phyloP scores from a whole-genome alignment of 257 asterid genomes.

The Ligustrum vulgare region DNA sequence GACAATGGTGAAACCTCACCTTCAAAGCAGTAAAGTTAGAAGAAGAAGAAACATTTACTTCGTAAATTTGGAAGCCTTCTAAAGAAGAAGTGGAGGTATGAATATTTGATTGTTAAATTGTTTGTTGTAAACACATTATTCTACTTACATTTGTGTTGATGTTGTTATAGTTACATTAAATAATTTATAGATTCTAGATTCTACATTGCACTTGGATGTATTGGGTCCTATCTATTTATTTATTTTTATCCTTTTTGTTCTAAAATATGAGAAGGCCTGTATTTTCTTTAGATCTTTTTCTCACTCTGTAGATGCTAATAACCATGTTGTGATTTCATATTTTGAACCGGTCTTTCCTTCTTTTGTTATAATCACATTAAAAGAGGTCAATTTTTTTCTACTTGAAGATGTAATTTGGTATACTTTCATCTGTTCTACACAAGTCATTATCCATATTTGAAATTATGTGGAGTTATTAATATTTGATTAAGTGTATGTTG shows the following conservation, averaged over 20 bases:
- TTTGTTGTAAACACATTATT: too few species aligned
- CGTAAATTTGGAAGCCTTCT: constrained; percentile 82
- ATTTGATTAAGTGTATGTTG: neutral
- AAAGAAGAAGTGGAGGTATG: constrained; percentile 77
- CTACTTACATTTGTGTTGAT: too few species aligned
- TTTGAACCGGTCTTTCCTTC: neutral
- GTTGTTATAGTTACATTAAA: too few species aligned
- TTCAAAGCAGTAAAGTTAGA: constrained; percentile 52
- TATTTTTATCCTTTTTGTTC: constrained; percentile 15
- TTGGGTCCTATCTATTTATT: constrained; percentile 30
- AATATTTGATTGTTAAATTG: too few species aligned
- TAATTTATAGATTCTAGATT: constrained; percentile 45
- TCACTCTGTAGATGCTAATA: constrained; percentile 5
- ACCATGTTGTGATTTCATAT: neutral
- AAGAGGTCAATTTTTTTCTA: neutral
- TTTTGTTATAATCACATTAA: neutral
- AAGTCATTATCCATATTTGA: too few species aligned
- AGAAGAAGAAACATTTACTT: constrained; percentile 88
- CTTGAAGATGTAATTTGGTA: neutral
- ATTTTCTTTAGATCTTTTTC: constrained; percentile 29
- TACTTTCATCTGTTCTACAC: too few species aligned
- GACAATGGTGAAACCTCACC: constrained; percentile 58
- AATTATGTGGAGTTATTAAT: too few species aligned
- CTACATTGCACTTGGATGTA: constrained; percentile 35
- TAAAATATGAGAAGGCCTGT: constrained; percentile 37